A percentile compares a stretch with the other conserved stretches of the same genome.
Conservation (phyloP, 2,329 filamentous ascomycete genomes). For the Colletotrichum cordylinicola region DNA sequence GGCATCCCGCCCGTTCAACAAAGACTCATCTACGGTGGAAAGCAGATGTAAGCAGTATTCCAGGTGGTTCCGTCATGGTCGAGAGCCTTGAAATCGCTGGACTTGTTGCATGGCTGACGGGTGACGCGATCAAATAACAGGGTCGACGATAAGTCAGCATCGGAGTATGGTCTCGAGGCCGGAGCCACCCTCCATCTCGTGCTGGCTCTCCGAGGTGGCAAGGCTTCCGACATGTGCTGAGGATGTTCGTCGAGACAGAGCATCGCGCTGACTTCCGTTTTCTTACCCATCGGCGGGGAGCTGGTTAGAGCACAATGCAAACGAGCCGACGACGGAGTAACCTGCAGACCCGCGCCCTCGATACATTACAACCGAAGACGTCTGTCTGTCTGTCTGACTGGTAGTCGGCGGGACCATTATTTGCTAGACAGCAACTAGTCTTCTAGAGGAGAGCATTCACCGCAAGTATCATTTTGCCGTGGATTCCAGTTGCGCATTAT, state of each 20-base stretch:
- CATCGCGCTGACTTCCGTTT: neutral
- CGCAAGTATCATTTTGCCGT: neutral
- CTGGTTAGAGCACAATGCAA: neutral
- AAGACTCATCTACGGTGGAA: conserved; percentile 93
- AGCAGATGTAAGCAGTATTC: conserved; percentile 78
- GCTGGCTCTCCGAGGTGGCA: conserved; percentile 86
- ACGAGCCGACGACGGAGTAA: neutral
- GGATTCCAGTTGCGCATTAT: neutral
- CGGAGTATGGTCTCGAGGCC: conserved; percentile 88
- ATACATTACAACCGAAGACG: neutral
- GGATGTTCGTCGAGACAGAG: neutral
- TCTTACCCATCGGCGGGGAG: neutral
- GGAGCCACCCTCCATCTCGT: conserved; percentile 96
- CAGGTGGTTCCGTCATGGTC: neutral
- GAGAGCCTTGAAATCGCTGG: neutral
- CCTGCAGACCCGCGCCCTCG: neutral
- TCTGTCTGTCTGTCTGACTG: neutral
- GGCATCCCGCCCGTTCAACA: conserved; percentile 98
- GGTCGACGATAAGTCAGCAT: conserved; percentile 92
- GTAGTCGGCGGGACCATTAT: neutral
- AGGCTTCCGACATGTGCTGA: neutral
- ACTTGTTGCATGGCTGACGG: neutral
- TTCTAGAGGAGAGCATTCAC: neutral
- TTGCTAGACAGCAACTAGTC: neutral
- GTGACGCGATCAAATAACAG: conserved; percentile 48